Evolutionary conservation across 495 filamentous ascomycete species (phyloP), one percentile per base, ranked within the genome.

Genomic region (Penicillium macrosclerotiorum): DNA sequence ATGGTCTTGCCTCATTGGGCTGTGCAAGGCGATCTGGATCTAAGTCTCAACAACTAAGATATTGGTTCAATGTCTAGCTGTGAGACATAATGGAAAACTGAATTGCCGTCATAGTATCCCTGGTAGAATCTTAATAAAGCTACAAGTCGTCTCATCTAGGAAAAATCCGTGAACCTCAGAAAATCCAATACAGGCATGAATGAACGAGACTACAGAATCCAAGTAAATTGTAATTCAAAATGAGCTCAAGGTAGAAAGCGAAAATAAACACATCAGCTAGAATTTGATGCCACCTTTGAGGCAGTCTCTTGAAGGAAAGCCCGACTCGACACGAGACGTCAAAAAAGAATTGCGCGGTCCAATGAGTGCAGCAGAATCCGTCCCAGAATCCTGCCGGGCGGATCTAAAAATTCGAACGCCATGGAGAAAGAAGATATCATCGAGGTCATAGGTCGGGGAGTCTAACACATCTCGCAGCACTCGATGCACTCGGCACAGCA

Each of bases 401-500:
- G 27, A 48, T 33, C 20, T 32, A 19, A 22, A 47, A 44, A 43
- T 24, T 40, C 45, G 16, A 62, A 62, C 59, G 59, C 59, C 52
- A 46, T 38, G 49, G 54, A 50, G 31, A 57, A 52, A 52, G 32
- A 51, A 52, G 22, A 20, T 37, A 49, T 60, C 49, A 37, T 57
- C 37, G 45, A 38, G 19, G n/a, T 55, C 55, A 33, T 57, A 6
- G 46, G 32, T 45, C 18, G 16, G 31, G 12, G 23, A 31, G 20
- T 52, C 51, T 69, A 79, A 50, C 76, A 80, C 49, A 79, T 74
- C 51, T 76, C 71, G 47, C 72, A 80, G 65, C 83, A 85, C 54
- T 86, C 81, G 59, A 75, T 74, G 61, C 82, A 85, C 2, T 85
- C 85, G 31, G 81, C 78, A 58, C 85, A 89, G 67, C 85, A 89